These are phyloP conservation scores for Apiospora aurea DNA, from an alignment of 2,329 filamentous ascomycete species.

Conservation along the genomic window DNA sequence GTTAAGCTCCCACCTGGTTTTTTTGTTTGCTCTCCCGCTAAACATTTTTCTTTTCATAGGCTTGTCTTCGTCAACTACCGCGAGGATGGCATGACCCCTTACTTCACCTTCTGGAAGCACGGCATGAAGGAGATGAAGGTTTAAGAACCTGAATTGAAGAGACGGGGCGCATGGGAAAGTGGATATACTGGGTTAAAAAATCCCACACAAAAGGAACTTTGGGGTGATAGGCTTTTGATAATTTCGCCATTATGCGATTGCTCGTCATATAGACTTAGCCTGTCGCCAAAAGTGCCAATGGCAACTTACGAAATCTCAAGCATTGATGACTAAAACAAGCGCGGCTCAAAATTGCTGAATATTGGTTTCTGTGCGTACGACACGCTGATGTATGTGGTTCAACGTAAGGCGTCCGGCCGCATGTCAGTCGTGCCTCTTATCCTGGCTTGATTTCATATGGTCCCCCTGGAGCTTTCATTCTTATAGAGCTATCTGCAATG, in stretches of 20 bases:
- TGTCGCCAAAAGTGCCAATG: conserved; percentile 19
- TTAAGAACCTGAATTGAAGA: conserved; percentile 53
- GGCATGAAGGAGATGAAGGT: conserved; percentile 91
- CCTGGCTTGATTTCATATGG: background rate
- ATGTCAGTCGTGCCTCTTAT: too few species aligned
- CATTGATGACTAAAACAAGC: conserved; percentile 16
- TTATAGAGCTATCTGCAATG: background rate
- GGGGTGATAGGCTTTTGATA: conserved; percentile 1
- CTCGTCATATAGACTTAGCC: conserved; percentile 27
- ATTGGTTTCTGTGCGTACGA: background rate
- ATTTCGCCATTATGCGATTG: conserved; percentile 21
- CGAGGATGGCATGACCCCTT: conserved; percentile 92
- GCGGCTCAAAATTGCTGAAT: background rate
- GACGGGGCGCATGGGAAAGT: background rate
- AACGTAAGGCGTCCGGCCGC: background rate
- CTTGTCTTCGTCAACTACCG: conserved; percentile 96
- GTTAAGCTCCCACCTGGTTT: conserved; percentile 45
- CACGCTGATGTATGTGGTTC: background rate
- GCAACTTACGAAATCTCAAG: conserved; percentile 18
- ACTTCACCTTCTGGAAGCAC: conserved; percentile 93
- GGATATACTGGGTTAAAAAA: conserved; percentile 16
- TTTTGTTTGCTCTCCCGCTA: conserved; percentile 15
- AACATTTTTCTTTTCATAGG: conserved; percentile 53
- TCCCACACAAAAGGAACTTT: conserved; percentile 16
- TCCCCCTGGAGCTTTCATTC: background rate